Conservation (phyloP, 495 filamentous ascomycete species). For the Filosporella fistucella region DNA sequence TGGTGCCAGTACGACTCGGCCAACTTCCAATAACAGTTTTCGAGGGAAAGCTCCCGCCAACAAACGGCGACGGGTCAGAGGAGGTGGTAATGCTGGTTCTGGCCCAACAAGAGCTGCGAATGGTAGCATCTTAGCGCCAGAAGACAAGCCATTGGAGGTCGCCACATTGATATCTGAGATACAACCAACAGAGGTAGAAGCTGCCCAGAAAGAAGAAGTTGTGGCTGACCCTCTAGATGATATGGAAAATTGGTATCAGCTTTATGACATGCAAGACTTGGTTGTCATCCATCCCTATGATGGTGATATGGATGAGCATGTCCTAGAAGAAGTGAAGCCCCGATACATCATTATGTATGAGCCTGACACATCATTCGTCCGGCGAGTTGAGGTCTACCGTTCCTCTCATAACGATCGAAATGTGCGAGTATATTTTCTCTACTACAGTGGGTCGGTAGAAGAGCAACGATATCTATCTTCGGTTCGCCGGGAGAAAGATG, state of each 20-base stretch:
- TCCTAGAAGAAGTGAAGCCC: conserved; percentile 88
- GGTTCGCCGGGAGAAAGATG: conserved; percentile 88
- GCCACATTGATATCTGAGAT: conserved; percentile 61
- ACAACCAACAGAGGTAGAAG: conserved; percentile 60
- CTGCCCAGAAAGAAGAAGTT: conserved; percentile 66
- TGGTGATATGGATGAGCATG: conserved; percentile 92
- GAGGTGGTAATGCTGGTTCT: conserved; percentile 59
- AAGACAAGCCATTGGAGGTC: conserved; percentile 76
- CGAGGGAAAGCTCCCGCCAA: conserved; percentile 70
- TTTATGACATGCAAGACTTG: conserved; percentile 88
- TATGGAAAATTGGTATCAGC: conserved; percentile 87
- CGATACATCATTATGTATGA: conserved; percentile 99
- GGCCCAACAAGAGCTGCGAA: conserved; percentile 52
- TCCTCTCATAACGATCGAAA: conserved; percentile 87
- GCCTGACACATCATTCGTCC: conserved; percentile 91
- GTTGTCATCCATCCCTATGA: conserved; percentile 89
- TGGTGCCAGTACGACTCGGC: conserved; percentile 47
- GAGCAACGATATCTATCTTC: conserved; percentile 91
- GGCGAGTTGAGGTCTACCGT: conserved; percentile 91
- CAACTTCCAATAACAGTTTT: conserved; percentile 29
- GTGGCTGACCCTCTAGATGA: conserved; percentile 76
- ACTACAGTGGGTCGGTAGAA: conserved; percentile 91
- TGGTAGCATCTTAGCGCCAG: conserved; percentile 69
- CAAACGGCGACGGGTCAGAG: conserved; percentile 86
- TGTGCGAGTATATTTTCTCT: conserved; percentile 92